Base-by-base conservation (phyloP, 768 basidiomycete genomes). In the Cystobasidium onofrii region DNA sequence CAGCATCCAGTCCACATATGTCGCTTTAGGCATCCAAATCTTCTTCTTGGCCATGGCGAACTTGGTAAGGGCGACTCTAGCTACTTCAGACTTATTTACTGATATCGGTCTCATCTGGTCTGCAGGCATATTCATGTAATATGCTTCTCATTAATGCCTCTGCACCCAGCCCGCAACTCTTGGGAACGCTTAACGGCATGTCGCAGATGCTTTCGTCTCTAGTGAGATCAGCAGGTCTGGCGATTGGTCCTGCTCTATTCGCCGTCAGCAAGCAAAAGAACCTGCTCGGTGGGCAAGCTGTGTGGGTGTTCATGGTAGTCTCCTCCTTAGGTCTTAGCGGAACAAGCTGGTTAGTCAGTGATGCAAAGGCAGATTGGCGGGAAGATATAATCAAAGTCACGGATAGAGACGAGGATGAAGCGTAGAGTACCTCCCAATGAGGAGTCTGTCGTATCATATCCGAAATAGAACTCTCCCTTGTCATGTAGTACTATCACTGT, bases 141-240 rank as follows among this genome's bases (percentile, higher is more conserved):
- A 69, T 72, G 62, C 55, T 74, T 18, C 39, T 74, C 29, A 72
- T 74, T 36, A 74, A 69, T 52, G 50, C 71, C 1, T 20, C 33
- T 15, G 70, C 74, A 9, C 74, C 74, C 1, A 34, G 20, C 1
- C 31, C 23, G 29, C 15, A 33, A 1, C 23, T 39, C 1, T 39
- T 74, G 18, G 74, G 74, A 17, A 66, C 66, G 10, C 23, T 69
- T 1, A 74, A 74, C 34, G 74, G 74, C 27, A 23, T 72, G 23
- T 46, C 74, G 18, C 66, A 74, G 34, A 69, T 50, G 36, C 6
- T 64, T 7, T 31, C 66, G 17, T 44, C 67, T 13, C n/a, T 72
- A 12, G 57, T 74, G 2, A 43, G 74, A 41, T 46, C 71, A 13
- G 31, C 44, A 36, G 74, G 33, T 25, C 67, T 66, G 4, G 74